These are phyloP conservation scores for Reticulascus tulasneorum DNA, from an alignment of 2,329 filamentous ascomycete species.

Conservation along the genomic window DNA sequence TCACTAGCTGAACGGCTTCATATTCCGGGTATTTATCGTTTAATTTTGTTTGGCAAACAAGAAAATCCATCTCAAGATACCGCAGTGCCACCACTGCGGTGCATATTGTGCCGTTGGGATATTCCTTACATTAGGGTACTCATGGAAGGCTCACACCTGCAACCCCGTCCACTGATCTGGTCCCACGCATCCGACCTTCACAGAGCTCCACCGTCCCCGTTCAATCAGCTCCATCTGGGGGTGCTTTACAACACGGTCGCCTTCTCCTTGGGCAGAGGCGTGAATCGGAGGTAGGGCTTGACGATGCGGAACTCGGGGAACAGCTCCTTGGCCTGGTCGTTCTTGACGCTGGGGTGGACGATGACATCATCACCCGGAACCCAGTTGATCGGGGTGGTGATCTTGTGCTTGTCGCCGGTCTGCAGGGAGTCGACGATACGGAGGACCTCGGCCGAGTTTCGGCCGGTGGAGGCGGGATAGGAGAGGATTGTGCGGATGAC, in stretches of 20 bases:
- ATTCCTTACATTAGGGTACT: no score
- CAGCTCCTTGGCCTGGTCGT: conserved; percentile 80
- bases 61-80: no score
- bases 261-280: conserved; percentile 57
- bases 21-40: no score
- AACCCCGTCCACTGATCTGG: no score
- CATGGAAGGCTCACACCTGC: no score
- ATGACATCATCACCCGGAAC: conserved; percentile 86
- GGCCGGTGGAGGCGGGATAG: conserved; percentile 87
- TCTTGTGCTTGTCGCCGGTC: conserved; percentile 80
- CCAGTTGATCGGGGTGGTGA: conserved; percentile 92
- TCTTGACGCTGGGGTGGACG: conserved; percentile 77
- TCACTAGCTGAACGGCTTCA: no score
- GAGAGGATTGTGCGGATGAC: conserved; percentile 88
- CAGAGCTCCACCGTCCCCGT: no score
- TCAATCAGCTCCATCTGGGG: no score
- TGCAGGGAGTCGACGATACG: conserved; percentile 76
- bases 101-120: no score
- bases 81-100: no score
- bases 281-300: conserved; percentile 73
- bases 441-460: conserved; percentile 75
- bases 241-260: conserved; percentile 30
- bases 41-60: no score
- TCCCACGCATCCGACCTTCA: no score
- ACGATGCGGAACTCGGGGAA: conserved; percentile 72